Evolutionary conservation across 1,284 basidiomycete species (phyloP).

Genomic region (Dichomitus squalens): DNA sequence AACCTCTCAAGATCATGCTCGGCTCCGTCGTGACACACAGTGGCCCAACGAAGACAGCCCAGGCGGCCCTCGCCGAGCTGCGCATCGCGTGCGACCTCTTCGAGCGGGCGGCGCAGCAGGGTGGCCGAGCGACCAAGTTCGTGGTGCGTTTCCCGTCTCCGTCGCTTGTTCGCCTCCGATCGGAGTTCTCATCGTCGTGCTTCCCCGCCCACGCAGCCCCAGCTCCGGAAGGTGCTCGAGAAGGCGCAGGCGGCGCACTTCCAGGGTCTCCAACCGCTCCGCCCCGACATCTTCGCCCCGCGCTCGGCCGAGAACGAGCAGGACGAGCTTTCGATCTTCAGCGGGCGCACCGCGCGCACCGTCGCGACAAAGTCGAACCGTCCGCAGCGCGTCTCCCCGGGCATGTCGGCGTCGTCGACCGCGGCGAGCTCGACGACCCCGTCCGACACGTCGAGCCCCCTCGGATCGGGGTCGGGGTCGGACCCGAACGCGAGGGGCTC

Average conservation of each 20-base stretch:
- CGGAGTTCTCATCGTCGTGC: not conserved
- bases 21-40: conserved; percentile 70
- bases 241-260: conserved; percentile 61
- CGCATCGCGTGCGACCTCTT: conserved; percentile 62
- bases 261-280: conserved; percentile 46
- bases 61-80: conserved; percentile 65
- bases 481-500: conserved; percentile 9
- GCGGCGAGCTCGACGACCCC: too few relatives aligned
- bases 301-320: conserved; percentile 40
- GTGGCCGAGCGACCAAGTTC: conserved; percentile 68
- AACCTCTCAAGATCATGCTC: conserved; percentile 58
- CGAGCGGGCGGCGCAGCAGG: conserved; percentile 55
- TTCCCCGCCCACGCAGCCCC: conserved; percentile 45
- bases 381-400: conserved; percentile 23
- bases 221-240: conserved; percentile 56
- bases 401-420: conserved; percentile 24
- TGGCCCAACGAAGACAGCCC: conserved; percentile 62
- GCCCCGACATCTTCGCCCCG: conserved; percentile 58
- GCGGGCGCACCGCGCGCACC: conserved; percentile 62
- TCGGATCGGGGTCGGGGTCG: not conserved
- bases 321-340: conserved; percentile 73
- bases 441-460: not conserved
- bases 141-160: conserved; percentile 44
- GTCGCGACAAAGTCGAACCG: conserved; percentile 46
- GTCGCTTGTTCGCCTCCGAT: not conserved